These are phyloP conservation scores for Coniophora puteana DNA, from an alignment of 1,284 basidiomycete species.

Conservation along the genomic window DNA sequence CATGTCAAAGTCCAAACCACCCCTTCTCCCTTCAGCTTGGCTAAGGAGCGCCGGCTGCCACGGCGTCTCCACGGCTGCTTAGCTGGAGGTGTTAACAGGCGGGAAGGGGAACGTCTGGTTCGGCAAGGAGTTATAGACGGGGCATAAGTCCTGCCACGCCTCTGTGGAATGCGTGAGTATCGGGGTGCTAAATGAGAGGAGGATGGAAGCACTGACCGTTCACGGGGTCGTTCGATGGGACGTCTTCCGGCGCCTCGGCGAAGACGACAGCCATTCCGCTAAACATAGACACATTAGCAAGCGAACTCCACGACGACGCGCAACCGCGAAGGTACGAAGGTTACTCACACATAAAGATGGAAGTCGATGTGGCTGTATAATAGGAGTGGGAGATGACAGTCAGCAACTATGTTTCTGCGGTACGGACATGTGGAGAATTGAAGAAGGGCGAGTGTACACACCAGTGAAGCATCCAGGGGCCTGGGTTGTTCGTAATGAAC, in stretches of 20 bases:
- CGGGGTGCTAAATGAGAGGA: background rate
- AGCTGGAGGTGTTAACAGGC: background rate
- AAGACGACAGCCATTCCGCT: constrained; percentile 38
- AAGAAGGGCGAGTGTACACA: constrained; percentile 6
- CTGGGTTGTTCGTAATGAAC: constrained; percentile 33
- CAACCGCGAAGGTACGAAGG: background rate
- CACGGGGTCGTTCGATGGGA: constrained; percentile 16
- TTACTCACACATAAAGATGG: constrained; percentile 22
- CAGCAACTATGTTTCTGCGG: background rate
- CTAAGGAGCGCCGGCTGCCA: background rate
- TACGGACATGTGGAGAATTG: background rate
- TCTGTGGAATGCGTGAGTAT: constrained; percentile 10
- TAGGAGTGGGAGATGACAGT: constrained; percentile 5
- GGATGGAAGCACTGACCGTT: constrained; percentile 18
- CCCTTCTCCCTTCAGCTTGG: too few species aligned
- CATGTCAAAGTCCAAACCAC: too few species aligned
- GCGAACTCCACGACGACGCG: background rate
- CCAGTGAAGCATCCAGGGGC: constrained; percentile 26
- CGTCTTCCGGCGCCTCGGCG: constrained; percentile 29
- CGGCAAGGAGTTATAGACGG: constrained; percentile 14
- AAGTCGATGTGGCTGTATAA: constrained; percentile 30
- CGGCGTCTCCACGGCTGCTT: too few species aligned
- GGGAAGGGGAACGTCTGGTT: background rate
- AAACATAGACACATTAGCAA: background rate
- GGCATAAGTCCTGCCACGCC: constrained; percentile 20